Evolutionary conservation across 495 filamentous ascomycete genomes (phyloP).

Genomic region (Daldinia loculata): DNA sequence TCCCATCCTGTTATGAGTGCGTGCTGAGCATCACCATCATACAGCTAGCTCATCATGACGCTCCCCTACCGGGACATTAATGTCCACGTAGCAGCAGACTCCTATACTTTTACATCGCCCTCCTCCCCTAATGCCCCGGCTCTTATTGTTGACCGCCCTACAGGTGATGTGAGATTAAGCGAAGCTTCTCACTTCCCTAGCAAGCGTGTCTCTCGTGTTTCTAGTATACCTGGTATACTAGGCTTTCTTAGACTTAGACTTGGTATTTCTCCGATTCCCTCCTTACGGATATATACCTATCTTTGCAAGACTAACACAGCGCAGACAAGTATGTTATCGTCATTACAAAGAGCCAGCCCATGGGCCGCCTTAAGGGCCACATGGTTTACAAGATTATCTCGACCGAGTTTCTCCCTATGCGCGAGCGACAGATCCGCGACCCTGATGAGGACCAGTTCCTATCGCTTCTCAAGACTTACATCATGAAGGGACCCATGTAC

Average conservation of each 20-base stretch:
- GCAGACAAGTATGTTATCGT: conserved; percentile 96
- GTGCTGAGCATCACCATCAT: conserved; percentile 27
- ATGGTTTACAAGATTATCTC: conserved; percentile 90
- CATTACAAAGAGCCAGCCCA: conserved; percentile 91
- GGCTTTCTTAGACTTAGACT: conserved; percentile 90
- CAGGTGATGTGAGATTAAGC: conserved; percentile 87
- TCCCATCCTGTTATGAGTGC: conserved; percentile 33
- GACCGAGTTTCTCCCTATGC: conserved; percentile 93
- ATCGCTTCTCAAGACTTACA: conserved; percentile 74
- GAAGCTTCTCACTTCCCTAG: conserved; percentile 76
- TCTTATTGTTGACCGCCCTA: conserved; percentile 87
- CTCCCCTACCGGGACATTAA: conserved; percentile 97
- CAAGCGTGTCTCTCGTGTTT: conserved; percentile 77
- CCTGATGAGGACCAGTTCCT: conserved; percentile 93
- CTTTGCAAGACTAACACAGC: conserved; percentile 22
- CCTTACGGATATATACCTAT: neutral
- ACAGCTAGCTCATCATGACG: conserved; percentile 52
- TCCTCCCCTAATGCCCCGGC: conserved; percentile 89
- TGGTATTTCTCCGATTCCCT: conserved; percentile 62
- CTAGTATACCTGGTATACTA: conserved; percentile 90
- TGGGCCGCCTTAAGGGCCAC: conserved; percentile 90
- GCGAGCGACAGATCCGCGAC: conserved; percentile 89
- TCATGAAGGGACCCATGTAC: conserved; percentile 91
- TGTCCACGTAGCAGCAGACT: conserved; percentile 85
- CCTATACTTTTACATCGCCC: conserved; percentile 96